A percentile compares a stretch with the other conserved stretches of the same genome.
Conservation (phyloP, 352 stramenopile genomes). For the Phytopythium kandeliae region DNA sequence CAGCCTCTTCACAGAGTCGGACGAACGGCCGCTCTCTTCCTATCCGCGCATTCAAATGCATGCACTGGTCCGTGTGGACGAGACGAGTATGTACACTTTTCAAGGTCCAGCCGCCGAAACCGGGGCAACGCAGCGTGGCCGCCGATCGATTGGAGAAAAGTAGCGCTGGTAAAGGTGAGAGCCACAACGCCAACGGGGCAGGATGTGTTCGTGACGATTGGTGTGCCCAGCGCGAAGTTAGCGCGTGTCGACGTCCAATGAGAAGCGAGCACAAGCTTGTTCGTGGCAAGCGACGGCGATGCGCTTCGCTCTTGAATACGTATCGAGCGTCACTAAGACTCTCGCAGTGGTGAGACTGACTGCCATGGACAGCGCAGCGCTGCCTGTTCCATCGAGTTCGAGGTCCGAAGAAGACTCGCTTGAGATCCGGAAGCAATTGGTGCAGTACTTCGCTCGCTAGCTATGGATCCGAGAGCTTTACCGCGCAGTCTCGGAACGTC, state of each 20-base stretch:
- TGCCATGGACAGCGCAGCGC: too few relatives aligned
- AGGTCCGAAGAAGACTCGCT: neutral
- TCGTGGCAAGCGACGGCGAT: neutral
- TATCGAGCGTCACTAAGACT: too few relatives aligned
- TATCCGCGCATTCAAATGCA: too few relatives aligned
- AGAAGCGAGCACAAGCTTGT: neutral
- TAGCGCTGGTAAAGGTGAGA: neutral
- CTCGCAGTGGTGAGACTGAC: too few relatives aligned
- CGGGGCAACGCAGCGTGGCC: neutral
- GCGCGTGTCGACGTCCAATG: slow-evolving; percentile 1
- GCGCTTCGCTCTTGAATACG: neutral
- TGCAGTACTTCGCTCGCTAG: too few relatives aligned
- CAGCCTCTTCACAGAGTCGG: slow-evolving; percentile 2
- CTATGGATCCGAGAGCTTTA: too few relatives aligned
- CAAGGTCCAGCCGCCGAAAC: neutral
- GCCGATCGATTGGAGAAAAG: neutral
- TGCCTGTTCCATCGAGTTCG: too few relatives aligned
- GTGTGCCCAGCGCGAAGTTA: neutral
- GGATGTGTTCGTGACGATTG: neutral
- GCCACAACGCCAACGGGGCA: too few relatives aligned
- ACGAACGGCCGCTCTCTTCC: too few relatives aligned
- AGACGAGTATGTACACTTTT: neutral
- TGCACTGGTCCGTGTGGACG: too few relatives aligned
- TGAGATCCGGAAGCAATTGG: too few relatives aligned
- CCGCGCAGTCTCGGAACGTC: too few relatives aligned